Conservation (phyloP, 108 stramenopile species). For the Cyclotella baltica region DNA sequence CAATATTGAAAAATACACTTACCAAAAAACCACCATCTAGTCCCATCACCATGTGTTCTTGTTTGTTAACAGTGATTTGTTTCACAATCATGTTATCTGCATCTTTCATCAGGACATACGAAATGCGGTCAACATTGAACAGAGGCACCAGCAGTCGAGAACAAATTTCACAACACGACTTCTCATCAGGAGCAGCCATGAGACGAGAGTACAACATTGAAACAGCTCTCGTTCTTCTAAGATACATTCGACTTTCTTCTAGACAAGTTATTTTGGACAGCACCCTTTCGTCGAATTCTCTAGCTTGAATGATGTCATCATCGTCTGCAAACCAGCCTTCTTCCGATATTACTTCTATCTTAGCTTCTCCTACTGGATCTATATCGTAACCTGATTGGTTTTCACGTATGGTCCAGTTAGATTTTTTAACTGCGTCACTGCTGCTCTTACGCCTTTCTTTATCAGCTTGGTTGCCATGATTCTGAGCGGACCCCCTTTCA, state of each 20-base stretch:
- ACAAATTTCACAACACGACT: constrained; percentile 35
- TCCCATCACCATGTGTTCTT: constrained; percentile 17
- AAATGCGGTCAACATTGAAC: constrained; percentile 35
- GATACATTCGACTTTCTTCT: constrained; percentile 29
- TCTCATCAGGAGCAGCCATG: constrained; percentile 48
- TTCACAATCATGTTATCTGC: constrained; percentile 33
- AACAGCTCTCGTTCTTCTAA: constrained; percentile 41
- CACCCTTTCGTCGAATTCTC: constrained; percentile 36
- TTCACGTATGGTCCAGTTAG: neutral
- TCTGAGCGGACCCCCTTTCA: neutral
- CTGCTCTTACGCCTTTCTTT: neutral
- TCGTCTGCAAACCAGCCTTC: constrained; percentile 22
- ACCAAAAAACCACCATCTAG: too few species aligned
- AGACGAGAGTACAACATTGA: constrained; percentile 24
- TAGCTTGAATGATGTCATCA: constrained; percentile 14
- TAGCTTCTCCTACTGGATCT: constrained; percentile 17
- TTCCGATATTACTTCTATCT: constrained; percentile 29
- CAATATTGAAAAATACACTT: too few species aligned
- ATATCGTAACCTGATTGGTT: neutral
- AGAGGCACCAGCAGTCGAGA: constrained; percentile 42
- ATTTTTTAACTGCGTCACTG: neutral
- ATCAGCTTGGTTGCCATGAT: neutral
- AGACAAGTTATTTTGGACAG: constrained; percentile 32
- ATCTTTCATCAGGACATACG: constrained; percentile 40
- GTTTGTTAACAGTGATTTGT: constrained; percentile 25